These are phyloP conservation scores for Salinomyces thailandicus DNA, from an alignment of 2,329 filamentous ascomycete species.

Conservation along the genomic window DNA sequence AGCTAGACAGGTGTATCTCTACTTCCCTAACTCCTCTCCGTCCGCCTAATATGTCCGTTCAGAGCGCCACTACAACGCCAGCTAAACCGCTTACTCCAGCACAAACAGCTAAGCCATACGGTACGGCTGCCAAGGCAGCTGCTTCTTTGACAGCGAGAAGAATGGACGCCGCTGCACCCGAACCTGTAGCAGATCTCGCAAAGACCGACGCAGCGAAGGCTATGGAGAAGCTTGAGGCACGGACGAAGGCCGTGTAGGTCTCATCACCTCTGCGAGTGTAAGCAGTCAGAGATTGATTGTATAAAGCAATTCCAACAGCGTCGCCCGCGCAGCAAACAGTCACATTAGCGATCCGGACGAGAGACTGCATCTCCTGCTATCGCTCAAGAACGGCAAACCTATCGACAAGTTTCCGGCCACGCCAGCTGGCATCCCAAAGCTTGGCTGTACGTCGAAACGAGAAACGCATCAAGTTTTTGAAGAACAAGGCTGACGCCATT, in stretches of 20 bases:
- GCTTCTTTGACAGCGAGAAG: slow-evolving; percentile 1
- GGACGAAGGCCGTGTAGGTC: slow-evolving; percentile 21
- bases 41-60: no score
- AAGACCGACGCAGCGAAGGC: slow-evolving; percentile 18
- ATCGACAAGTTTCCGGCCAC: slow-evolving; percentile 24
- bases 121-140: slow-evolving; percentile 4
- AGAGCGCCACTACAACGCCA: no score
- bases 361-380: slow-evolving; percentile 20
- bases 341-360: slow-evolving; percentile 21
- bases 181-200: slow-evolving; percentile 8
- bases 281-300: neutral
- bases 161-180: slow-evolving; percentile 3
- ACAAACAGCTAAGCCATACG: slow-evolving; percentile 6
- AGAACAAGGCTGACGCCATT: no score
- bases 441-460: slow-evolving; percentile 16
- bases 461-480: neutral
- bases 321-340: slow-evolving; percentile 25
- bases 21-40: no score
- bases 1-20: no score
- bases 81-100: slow-evolving; percentile 5
- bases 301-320: slow-evolving; percentile 23
- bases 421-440: slow-evolving; percentile 20
- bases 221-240: slow-evolving; percentile 21
- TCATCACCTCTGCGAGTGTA: neutral
- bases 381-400: slow-evolving; percentile 22